Conservation (phyloP, 1,139 yeast genomes). For the Barnettozyma hawaiiensis region DNA sequence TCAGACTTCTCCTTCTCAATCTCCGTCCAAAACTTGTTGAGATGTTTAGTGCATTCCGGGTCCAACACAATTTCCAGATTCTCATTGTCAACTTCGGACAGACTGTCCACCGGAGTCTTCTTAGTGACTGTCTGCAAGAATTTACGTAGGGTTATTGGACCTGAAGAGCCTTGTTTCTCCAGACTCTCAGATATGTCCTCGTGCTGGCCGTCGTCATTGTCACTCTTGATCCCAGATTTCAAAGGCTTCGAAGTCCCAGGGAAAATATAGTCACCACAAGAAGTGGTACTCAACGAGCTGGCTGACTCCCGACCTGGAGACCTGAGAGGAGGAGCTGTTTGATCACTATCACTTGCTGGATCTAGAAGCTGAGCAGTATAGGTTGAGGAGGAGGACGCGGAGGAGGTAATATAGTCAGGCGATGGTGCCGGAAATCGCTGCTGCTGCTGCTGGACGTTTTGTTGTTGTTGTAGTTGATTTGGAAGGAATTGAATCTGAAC, state of each 20-base stretch:
- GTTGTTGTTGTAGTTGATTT: not conserved
- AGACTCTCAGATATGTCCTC: not conserved
- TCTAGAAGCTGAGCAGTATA: not conserved
- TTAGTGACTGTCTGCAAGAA: not conserved
- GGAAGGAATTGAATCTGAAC: not conserved
- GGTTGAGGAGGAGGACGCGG: not conserved
- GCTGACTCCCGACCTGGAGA: not conserved
- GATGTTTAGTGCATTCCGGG: conserved; percentile 19
- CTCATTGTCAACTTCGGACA: conserved; percentile 17
- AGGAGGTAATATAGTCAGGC: not conserved
- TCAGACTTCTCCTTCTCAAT: conserved; percentile 8
- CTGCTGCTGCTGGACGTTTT: not conserved
- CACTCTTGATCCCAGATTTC: not conserved
- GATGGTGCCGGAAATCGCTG: not conserved
- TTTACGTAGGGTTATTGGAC: not conserved
- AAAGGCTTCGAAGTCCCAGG: not conserved
- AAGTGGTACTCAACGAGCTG: not conserved
- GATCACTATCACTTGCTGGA: not conserved
- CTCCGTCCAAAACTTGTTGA: conserved; percentile 21
- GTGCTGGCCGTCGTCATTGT: too few species aligned
- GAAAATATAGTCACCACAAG: not conserved
- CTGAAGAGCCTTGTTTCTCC: not conserved
- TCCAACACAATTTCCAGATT: conserved; percentile 21
- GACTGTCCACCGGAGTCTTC: conserved; percentile 9
- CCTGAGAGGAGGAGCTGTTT: not conserved